Conservation (phyloP, 768 basidiomycete genomes). For the Trametes cinnabarina region DNA sequence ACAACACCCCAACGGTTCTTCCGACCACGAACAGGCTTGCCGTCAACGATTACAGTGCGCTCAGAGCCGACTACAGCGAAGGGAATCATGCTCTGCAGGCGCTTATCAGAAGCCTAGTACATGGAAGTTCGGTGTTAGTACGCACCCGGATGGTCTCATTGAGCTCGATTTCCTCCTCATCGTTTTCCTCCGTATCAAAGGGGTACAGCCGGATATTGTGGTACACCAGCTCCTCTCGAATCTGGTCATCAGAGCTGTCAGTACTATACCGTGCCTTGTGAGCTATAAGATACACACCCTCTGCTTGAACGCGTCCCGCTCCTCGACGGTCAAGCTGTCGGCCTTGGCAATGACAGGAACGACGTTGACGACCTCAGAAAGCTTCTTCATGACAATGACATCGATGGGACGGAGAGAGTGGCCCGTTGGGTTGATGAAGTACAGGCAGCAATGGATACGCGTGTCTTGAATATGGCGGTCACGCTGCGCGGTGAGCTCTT, state of each 20-base stretch:
- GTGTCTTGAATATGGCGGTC: conserved; percentile 99
- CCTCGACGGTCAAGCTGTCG: conserved; percentile 90
- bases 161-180: conserved; percentile 86
- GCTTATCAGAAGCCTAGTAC: neutral
- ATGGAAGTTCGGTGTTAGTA: conserved; percentile 9
- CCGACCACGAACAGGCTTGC: conserved; percentile 90
- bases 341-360: conserved; percentile 99
- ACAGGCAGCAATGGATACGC: conserved; percentile 95
- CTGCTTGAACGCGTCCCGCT: conserved; percentile 89
- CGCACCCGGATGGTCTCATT: conserved; percentile 89
- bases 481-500: conserved; percentile 97
- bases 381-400: conserved; percentile 98
- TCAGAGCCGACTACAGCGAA: conserved; percentile 99
- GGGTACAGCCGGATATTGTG: conserved; percentile 95
- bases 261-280: neutral
- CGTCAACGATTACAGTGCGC: conserved; percentile 91
- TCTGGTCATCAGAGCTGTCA: conserved; percentile 43
- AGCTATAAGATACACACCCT: conserved; percentile 51
- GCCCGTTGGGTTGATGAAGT: conserved; percentile 99
- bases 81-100: conserved; percentile 79
- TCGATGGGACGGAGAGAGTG: conserved; percentile 96
- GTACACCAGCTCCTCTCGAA: conserved; percentile 88
- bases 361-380: conserved; percentile 98
- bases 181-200: conserved; percentile 94
- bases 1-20: conserved; percentile 99